Percentiles rank a stretch among this genome's conserved stretches.
These are phyloP conservation scores for Tuber calosporum DNA, from an alignment of 495 filamentous ascomycete genomes.

Conservation along the genomic window DNA sequence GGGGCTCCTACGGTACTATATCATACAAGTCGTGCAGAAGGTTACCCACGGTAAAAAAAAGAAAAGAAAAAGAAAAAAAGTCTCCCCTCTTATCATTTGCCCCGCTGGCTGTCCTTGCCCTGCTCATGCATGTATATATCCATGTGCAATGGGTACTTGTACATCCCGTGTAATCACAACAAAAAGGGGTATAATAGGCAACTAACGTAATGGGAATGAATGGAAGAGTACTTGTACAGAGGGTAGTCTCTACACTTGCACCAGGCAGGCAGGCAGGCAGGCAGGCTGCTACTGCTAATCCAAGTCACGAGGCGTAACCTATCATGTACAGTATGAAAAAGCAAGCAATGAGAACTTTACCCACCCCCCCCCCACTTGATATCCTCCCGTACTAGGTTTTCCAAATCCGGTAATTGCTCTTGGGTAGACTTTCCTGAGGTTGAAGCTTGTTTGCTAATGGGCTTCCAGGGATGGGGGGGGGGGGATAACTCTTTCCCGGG, in stretches of 20 bases:
- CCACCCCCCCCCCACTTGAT: no score
- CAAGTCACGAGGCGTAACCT: slow-evolving; percentile 2
- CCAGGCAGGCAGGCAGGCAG: no score
- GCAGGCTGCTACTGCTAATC: no score
- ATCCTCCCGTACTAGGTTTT: no score
- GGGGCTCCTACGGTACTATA: no score
- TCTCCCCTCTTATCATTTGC: neutral
- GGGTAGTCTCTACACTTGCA: neutral
- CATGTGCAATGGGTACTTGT: neutral
- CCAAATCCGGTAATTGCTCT: neutral
- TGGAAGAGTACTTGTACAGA: neutral
- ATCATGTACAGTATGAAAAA: neutral
- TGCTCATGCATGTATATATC: neutral
- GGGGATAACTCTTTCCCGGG: no score
- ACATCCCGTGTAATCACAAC: neutral
- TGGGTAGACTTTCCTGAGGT: neutral
- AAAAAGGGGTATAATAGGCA: neutral
- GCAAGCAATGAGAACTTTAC: no score
- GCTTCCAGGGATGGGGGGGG: neutral
- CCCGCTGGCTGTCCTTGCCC: neutral
- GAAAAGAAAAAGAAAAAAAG: neutral
- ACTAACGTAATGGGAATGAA: neutral
- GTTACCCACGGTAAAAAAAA: neutral
- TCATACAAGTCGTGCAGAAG: neutral
- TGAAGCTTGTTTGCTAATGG: neutral